A percentile compares a stretch with the other conserved stretches of the same genome.
Evolutionary conservation across 352 stramenopile genomes (phyloP).

Genomic region (Phytophthora pisi): DNA sequence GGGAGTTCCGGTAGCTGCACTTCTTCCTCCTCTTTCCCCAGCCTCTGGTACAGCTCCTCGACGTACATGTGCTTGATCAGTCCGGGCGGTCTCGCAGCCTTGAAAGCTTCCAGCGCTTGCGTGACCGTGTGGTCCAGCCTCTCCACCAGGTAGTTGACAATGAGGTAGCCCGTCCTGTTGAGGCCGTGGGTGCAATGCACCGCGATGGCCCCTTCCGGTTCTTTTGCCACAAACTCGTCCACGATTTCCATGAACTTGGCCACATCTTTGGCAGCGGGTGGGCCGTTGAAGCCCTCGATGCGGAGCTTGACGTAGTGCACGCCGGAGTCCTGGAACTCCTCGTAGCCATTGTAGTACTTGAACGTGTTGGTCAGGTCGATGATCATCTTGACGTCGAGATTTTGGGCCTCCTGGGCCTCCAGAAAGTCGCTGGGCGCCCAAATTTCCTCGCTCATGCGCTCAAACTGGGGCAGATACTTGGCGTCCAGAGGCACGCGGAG

Average conservation of each 20-base stretch:
- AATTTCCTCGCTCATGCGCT: constrained; percentile 37
- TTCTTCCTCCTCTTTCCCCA: constrained; percentile 41
- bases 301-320: constrained; percentile 80
- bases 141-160: constrained; percentile 78
- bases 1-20: constrained; percentile 63
- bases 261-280: constrained; percentile 56
- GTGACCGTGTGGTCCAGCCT: constrained; percentile 51
- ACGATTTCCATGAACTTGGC: constrained; percentile 68
- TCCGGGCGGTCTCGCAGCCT: constrained; percentile 60
- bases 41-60: constrained; percentile 64
- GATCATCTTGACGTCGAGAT: constrained; percentile 64
- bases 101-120: constrained; percentile 72
- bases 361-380: constrained; percentile 87
- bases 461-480: constrained; percentile 61
- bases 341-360: constrained; percentile 80
- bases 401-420: constrained; percentile 39
- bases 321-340: constrained; percentile 48
- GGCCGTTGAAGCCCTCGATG: constrained; percentile 75
- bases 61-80: constrained; percentile 89
- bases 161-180: constrained; percentile 79
- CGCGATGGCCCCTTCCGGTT: constrained; percentile 54
- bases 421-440: constrained; percentile 72
- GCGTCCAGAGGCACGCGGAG: constrained; percentile 76
- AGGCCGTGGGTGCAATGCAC: constrained; percentile 85
- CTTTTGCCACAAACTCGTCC: constrained; percentile 54